A percentile compares a stretch with the other conserved stretches of the same genome.
Conservation (phyloP, 129 eudicot species). For the Chrysanthemum seticuspe region DNA sequence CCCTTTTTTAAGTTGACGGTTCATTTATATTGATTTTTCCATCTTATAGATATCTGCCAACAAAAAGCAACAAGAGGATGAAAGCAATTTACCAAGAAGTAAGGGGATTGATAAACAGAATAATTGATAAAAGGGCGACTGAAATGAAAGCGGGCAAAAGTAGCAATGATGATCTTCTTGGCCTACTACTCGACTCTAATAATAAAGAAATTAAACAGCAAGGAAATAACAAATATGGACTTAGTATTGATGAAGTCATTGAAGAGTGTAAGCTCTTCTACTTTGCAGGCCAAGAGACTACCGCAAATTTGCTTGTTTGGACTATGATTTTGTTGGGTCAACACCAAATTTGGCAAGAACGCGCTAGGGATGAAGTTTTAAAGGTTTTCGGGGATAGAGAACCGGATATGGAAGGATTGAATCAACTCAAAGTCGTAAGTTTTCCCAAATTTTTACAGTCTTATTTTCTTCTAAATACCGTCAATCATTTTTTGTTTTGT, state of each 20-base stretch:
- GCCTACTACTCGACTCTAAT: slow-evolving; percentile 24
- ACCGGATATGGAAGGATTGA: slow-evolving; percentile 31
- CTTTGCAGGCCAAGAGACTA: slow-evolving; percentile 45
- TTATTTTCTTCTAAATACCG: too few species aligned
- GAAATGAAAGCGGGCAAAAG: slow-evolving; percentile 10
- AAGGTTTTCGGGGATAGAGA: slow-evolving; percentile 32
- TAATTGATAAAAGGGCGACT: slow-evolving; percentile 22
- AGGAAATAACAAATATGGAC: slow-evolving; percentile 26
- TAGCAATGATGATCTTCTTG: slow-evolving; percentile 23
- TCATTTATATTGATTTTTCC: not conserved
- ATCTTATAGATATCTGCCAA: slow-evolving; percentile 25
- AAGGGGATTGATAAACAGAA: slow-evolving; percentile 3
- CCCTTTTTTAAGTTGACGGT: not conserved
- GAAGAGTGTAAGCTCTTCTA: slow-evolving; percentile 41
- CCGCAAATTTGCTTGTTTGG: slow-evolving; percentile 36
- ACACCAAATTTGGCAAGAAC: slow-evolving; percentile 29
- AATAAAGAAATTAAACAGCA: slow-evolving; percentile 22
- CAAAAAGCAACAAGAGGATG: slow-evolving; percentile 31
- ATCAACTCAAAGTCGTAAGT: slow-evolving; percentile 28
- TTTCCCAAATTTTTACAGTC: not conserved
- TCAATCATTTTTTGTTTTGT: too few species aligned
- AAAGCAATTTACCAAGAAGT: slow-evolving; percentile 18
- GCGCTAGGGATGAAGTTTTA: slow-evolving; percentile 30
- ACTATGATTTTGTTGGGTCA: slow-evolving; percentile 34
- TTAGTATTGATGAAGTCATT: slow-evolving; percentile 32